Evolutionary conservation across 2,329 filamentous ascomycete species (phyloP).

Genomic region (Calcarisporium arbuscula): DNA sequence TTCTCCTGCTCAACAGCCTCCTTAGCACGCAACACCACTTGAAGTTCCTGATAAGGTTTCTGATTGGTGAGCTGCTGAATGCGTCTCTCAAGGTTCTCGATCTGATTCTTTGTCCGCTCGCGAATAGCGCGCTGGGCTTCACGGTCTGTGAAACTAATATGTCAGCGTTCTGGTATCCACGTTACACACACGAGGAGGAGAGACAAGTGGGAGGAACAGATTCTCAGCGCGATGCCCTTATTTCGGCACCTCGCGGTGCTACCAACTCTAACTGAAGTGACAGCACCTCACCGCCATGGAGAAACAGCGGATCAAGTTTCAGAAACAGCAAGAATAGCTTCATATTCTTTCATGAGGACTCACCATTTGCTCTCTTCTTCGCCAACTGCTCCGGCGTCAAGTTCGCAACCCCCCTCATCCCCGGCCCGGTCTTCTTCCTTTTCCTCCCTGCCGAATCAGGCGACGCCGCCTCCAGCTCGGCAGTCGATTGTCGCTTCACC

Average conservation of each 20-base stretch:
- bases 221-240: too few species aligned
- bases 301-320: too few species aligned
- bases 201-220: too few species aligned
- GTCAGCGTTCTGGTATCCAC: conserved; percentile 1
- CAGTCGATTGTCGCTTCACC: too few species aligned
- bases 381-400: conserved; percentile 68
- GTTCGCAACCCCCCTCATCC: conserved; percentile 50
- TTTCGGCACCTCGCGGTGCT: too few species aligned
- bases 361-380: conserved; percentile 57
- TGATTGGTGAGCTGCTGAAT: conserved; percentile 73
- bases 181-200: conserved; percentile 1
- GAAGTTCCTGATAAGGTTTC: conserved; percentile 78
- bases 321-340: too few species aligned
- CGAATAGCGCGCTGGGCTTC: conserved; percentile 82
- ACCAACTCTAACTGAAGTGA: neutral
- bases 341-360: too few species aligned
- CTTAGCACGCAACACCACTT: conserved; percentile 67
- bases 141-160: conserved; percentile 49
- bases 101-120: conserved; percentile 74
- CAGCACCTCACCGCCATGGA: conserved; percentile 7
- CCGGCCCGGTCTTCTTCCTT: conserved; percentile 39
- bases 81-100: conserved; percentile 64
- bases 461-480: conserved; percentile 3
- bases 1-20: conserved; percentile 75
- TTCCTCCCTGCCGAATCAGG: conserved; percentile 23